Evolutionary conservation across 2,329 filamentous ascomycete genomes (phyloP).

Genomic region (Tolypocladium nubicola): DNA sequence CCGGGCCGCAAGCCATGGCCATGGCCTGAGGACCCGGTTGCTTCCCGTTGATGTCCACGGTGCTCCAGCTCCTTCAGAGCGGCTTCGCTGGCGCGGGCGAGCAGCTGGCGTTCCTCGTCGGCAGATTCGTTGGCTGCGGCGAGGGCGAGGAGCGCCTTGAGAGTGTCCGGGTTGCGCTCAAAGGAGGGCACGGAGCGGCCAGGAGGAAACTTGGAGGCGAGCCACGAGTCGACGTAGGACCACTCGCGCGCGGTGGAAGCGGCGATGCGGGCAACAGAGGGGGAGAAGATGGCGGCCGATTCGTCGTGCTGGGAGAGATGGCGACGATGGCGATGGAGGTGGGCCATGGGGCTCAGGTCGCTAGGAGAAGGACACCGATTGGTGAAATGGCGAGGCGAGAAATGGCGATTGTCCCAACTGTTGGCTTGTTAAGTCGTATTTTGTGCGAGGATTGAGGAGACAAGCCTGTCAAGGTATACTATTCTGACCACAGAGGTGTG

Average conservation of each 20-base stretch:
- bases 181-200: slow-evolving; percentile 58
- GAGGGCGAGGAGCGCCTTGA: slow-evolving; percentile 63
- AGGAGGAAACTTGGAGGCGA: slow-evolving; percentile 56
- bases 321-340: background rate
- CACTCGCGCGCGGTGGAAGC: slow-evolving; percentile 82
- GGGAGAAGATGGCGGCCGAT: slow-evolving; percentile 52
- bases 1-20: background rate
- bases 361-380: background rate
- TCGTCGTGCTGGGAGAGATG: background rate
- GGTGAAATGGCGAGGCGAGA: background rate
- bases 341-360: background rate
- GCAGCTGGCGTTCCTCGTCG: slow-evolving; percentile 54
- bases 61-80: slow-evolving; percentile 42
- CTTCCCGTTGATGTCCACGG: slow-evolving; percentile 6
- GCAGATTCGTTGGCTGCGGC: slow-evolving; percentile 67
- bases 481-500: no score
- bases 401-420: background rate
- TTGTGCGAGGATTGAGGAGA: background rate
- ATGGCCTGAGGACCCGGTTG: background rate
- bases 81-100: slow-evolving; percentile 47
- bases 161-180: slow-evolving; percentile 78
- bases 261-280: slow-evolving; percentile 60
- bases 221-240: slow-evolving; percentile 79
- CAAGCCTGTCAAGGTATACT: background rate
- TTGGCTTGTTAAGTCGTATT: background rate